These are phyloP conservation scores for Trichaptum fuscoviolaceum DNA, from an alignment of 768 basidiomycete genomes.

Conservation along the genomic window DNA sequence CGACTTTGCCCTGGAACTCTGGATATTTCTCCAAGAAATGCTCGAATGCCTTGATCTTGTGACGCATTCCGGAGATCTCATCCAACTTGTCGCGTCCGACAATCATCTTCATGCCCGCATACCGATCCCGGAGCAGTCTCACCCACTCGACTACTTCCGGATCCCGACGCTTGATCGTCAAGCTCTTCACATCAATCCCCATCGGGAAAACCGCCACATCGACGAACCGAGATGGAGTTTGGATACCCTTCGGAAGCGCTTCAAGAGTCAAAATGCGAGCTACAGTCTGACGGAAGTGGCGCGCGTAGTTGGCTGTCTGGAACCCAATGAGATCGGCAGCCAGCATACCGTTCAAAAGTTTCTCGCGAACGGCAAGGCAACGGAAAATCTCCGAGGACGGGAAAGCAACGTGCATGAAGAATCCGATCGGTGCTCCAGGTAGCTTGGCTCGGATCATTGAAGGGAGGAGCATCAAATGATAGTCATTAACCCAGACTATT, in stretches of 20 bases:
- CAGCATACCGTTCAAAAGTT: conserved; percentile 83
- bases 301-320: conserved; percentile 78
- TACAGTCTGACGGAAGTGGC: conserved; percentile 84
- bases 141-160: conserved; percentile 84
- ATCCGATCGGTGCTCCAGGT: conserved; percentile 69
- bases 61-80: conserved; percentile 63
- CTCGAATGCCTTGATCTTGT: conserved; percentile 83
- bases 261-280: conserved; percentile 75
- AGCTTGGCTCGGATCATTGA: conserved; percentile 70
- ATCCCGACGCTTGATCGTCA: conserved; percentile 63
- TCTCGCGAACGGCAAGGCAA: conserved; percentile 73
- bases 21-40: conserved; percentile 72
- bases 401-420: conserved; percentile 97
- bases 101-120: conserved; percentile 80
- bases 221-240: conserved; percentile 63
- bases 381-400: conserved; percentile 95
- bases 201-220: conserved; percentile 88
- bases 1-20: conserved; percentile 76
- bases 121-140: conserved; percentile 69
- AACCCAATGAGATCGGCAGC: conserved; percentile 92
- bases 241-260: conserved; percentile 79
- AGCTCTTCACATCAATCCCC: conserved; percentile 74
- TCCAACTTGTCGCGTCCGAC: conserved; percentile 89
- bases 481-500: conserved; percentile 85
- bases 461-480: conserved; percentile 93